These are phyloP conservation scores for Crithidia thermophila DNA, from an alignment of 208 protist genomes.

Conservation along the genomic window DNA sequence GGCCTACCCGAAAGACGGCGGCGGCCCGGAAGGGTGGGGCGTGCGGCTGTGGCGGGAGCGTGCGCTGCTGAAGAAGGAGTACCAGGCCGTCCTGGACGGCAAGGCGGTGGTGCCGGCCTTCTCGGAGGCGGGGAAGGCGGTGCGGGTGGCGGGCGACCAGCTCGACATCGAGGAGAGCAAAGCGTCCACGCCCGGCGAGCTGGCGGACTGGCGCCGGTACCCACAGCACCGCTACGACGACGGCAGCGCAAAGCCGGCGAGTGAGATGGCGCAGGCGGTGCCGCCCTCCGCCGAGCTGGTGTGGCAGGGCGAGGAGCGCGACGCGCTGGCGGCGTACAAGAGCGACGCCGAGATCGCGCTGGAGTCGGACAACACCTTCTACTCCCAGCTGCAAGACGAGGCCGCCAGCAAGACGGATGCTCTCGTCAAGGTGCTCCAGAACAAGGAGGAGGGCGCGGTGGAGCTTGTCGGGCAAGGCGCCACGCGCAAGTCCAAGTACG, in stretches of 20 bases:
- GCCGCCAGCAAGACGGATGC: slow-evolving; percentile 45
- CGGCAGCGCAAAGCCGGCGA: slow-evolving; percentile 54
- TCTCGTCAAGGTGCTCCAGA: slow-evolving; percentile 59
- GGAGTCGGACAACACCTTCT: slow-evolving; percentile 87
- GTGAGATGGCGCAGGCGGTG: slow-evolving; percentile 66
- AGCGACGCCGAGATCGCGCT: slow-evolving; percentile 84
- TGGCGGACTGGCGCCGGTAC: slow-evolving; percentile 71
- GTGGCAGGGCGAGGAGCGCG: slow-evolving; percentile 75
- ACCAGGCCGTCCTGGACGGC: slow-evolving; percentile 62
- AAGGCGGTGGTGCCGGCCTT: slow-evolving; percentile 45
- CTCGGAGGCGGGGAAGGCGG: slow-evolving; percentile 58
- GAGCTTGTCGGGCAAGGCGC: slow-evolving; percentile 55
- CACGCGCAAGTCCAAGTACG: slow-evolving; percentile 83
- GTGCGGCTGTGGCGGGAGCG: slow-evolving; percentile 89
- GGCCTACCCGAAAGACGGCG: slow-evolving; percentile 83
- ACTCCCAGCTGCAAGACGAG: slow-evolving; percentile 57
- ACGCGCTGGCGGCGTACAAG: slow-evolving; percentile 83
- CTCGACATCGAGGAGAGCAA: slow-evolving; percentile 85
- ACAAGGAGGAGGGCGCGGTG: slow-evolving; percentile 57
- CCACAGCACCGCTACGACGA: slow-evolving; percentile 78
- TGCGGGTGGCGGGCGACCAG: slow-evolving; percentile 72
- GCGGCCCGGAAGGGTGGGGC: slow-evolving; percentile 82
- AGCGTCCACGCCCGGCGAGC: slow-evolving; percentile 58
- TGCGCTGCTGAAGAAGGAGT: slow-evolving; percentile 67
- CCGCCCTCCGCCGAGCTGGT: slow-evolving; percentile 73